Evolutionary conservation across 108 stramenopile genomes (phyloP), one percentile per base, ranked within the genome.

Genomic region (Phaeodactylum tricornutum): DNA sequence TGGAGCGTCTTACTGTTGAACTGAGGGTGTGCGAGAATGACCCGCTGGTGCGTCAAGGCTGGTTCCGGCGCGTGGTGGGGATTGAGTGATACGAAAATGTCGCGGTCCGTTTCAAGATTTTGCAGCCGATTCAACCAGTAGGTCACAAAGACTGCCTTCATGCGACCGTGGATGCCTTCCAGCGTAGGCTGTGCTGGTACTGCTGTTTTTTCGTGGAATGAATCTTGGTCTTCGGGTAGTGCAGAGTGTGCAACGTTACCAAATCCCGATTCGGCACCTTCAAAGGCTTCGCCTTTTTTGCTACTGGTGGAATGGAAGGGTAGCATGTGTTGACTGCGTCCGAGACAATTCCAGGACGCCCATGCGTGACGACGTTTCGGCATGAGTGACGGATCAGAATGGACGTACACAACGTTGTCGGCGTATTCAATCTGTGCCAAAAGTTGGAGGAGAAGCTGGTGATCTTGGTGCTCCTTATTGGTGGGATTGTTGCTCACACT

Each of bases 101-200:
- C 76, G n/a, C 55, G 55, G 9, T 46, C 36, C 8, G 74, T 71
- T 34, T 69, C 55, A 1, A 93, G 66, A 57, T 87, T 93, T 64
- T 98, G 97, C 23, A 98, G 62, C 38, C 69, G 75, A 68, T 98
- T 98, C 55, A 96, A 69, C 83, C 88, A 91, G 69, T 98, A 98
- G 25, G 95, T 95, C 19, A 96, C 94, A 52, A 80, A 93, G 19
- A 83, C 86, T 21, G 81, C 81, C 19, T 77, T 68, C 81, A 81
- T 83, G 11, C 81, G 73, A 19, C 74, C 77, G 38, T 74, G 29
- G 43, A 67, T 61, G 29, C 79, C 79, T 42, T 81, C 80, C 31
- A 79, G 41, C 34, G 31, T n/a, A n/a, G n/a, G n/a, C n/a, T n/a
- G n/a, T n/a, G n/a, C n/a, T n/a, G n/a, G 15, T 30, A 19, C 9